Evolutionary conservation across 805 yeast genomes (phyloP), one percentile per base, ranked within the genome.

Genomic region (Ogataea pignaliae): DNA sequence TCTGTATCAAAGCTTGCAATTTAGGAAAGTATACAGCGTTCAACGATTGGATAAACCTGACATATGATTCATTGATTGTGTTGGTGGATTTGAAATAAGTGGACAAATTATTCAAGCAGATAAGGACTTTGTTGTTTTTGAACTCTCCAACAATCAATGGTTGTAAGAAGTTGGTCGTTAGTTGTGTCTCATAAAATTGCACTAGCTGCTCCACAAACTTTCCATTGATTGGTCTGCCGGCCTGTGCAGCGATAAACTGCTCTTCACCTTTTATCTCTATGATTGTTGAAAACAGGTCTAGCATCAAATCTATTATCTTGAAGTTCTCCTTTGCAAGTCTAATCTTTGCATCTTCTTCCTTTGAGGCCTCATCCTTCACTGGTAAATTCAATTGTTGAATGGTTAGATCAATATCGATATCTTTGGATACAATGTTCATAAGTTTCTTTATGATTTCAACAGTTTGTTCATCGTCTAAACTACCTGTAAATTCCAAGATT

Each of bases 251-350:
- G 3, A 21, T 16, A 13, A 37, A 36, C 21, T 34, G 34, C 37
- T 45, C 41, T 26, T 53, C 56, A 12, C 66, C 66, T 40, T 58
- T 57, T 35, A 65, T 73, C 60, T 89, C 97, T 53, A 85, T 75
- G 7, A 82, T 69, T 1, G 90, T 85, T 1, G 97, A 79, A 18
- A 88, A 69, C 29, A 91, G 61, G 60, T 91, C 98, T 17, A 90
- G 64, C 0, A 85, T 71, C 1, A 83, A 72, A 53, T 88, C 95
- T 17, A 85, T 66, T 3, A 85, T 72, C 50, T 83, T 83, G 39
- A 85, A 63, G 40, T 76, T 73, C 36, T 73, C 64, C 50, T 75
- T 73, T 3, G 85, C 78, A 12, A 57, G 57, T 8, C 64, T 56
- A 43, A 75, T 71, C 36, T 66, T 69, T 2, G 38, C 67, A 10